Evolutionary conservation across 257 asterid species (phyloP), one percentile per base, ranked within the genome.

Genomic region (Primulina huaijiensis): DNA sequence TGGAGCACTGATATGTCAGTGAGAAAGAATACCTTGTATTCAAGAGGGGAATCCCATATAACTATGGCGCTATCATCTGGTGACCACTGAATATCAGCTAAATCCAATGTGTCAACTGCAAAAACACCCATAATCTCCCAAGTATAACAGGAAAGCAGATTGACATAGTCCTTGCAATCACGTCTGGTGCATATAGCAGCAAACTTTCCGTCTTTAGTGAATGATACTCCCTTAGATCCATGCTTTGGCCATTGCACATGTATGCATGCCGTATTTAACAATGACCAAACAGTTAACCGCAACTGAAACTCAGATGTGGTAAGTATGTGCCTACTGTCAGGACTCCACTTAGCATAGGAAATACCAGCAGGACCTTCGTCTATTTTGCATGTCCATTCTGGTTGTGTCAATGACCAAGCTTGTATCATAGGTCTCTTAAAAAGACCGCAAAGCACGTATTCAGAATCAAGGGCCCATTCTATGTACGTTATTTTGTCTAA

Each of bases 341-440:
- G 99, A 78, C 99, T 91, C 99, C 99, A 94, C 89, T 97, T 87
- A 2, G 99, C 99, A 71, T 89, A 91, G 40, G 96, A 79, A 76
- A 91, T 89, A 46, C 99, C 99, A 16, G 99, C 99, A 29, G 90
- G 86, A 1, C 97, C 99, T 84, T 94, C 99, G 57, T 93, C 97
- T 79, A 91, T 91, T 78, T 94, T 94, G 77, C 99, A 91, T n/a
- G 97, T 94, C 97, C 99, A 94, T 53, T 94, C 99, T 0, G 97
- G 99, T 67, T 94, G 97, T 7, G 87, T 76, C 85, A 94, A 80
- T 27, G 97, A 91, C 99, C 99, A 94, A 21, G 96, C 99, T 80
- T 94, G 99, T 79, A 94, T 82, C 96, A 94, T 86, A 21, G 97
- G 99, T 79, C 84, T 91, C 89, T 86, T 93, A 72, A 79, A 82